phyloP scores from a whole-genome alignment of 306 rosid species.

The Cyclanthera cordifolia region DNA sequence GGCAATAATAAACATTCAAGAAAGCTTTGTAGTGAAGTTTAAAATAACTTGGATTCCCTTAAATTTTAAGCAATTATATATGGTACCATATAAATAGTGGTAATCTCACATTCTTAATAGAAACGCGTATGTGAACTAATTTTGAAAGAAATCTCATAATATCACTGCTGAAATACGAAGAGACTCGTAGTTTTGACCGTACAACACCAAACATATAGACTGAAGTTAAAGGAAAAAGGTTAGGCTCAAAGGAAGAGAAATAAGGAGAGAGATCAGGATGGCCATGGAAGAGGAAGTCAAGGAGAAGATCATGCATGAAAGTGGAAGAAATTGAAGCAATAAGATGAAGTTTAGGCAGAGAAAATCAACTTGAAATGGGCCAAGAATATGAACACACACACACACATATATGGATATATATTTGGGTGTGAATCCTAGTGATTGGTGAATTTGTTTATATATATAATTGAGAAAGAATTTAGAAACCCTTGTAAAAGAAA shows the following conservation, averaged over 20 bases:
- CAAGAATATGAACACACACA: neutral
- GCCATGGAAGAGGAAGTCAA: neutral
- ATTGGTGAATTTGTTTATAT: neutral
- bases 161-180: neutral
- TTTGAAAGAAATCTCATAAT: neutral
- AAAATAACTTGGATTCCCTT: neutral
- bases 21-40: slow-evolving; percentile 12
- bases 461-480: neutral
- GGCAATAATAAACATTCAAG: neutral
- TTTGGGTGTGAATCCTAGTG: neutral
- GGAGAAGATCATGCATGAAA: neutral
- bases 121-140: neutral
- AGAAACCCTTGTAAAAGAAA: neutral
- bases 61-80: neutral
- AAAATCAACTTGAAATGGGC: neutral
- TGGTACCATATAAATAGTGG: neutral
- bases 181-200: neutral
- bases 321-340: neutral
- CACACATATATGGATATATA: neutral
- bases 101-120: neutral
- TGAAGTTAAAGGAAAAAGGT: neutral
- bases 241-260: neutral
- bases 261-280: neutral
- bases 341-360: neutral
- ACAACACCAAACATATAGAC: neutral